These are phyloP conservation scores for Bipolaris victoriae DNA, from an alignment of 2,329 filamentous ascomycete genomes.

Conservation along the genomic window DNA sequence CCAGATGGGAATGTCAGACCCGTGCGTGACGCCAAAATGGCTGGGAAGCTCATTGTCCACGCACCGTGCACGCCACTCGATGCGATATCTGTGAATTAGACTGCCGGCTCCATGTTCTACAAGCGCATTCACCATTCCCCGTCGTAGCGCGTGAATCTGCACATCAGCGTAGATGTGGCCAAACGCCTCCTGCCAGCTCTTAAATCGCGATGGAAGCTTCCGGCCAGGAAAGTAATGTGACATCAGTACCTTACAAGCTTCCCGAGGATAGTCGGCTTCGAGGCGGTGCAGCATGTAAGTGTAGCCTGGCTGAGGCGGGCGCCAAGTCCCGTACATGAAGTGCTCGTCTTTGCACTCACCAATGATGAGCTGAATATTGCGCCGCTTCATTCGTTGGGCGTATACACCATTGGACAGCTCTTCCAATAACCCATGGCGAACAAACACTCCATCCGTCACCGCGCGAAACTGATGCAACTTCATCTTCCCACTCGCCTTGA, in stretches of 20 bases:
- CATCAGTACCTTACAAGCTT: slow-evolving; percentile 54
- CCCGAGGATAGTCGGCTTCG: slow-evolving; percentile 59
- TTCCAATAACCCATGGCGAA: slow-evolving; percentile 52
- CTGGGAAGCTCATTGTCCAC: slow-evolving; percentile 52
- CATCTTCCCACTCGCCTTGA: slow-evolving; percentile 53
- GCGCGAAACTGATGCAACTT: slow-evolving; percentile 62
- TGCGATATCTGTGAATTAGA: slow-evolving; percentile 59
- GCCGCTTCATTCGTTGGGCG: slow-evolving; percentile 52
- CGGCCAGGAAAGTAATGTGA: slow-evolving; percentile 52
- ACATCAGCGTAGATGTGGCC: slow-evolving; percentile 63
- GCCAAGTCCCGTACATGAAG: slow-evolving; percentile 59
- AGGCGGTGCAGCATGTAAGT: slow-evolving; percentile 55
- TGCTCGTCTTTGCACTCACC: slow-evolving; percentile 64
- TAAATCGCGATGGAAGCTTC: slow-evolving; percentile 48
- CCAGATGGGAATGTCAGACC: slow-evolving; percentile 62
- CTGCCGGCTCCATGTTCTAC: slow-evolving; percentile 52
- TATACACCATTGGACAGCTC: slow-evolving; percentile 59
- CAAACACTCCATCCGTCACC: slow-evolving; percentile 58
- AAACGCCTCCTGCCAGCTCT: slow-evolving; percentile 60
- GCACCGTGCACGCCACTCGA: slow-evolving; percentile 60
- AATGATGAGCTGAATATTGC: slow-evolving; percentile 58
- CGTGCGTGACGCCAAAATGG: slow-evolving; percentile 62
- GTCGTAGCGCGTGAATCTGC: slow-evolving; percentile 61
- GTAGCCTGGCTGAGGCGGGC: slow-evolving; percentile 53
- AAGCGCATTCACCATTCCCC: slow-evolving; percentile 58